Evolutionary conservation across 345 rosid species (phyloP), one percentile per base, ranked within the genome.

Genomic region (Physaria fendleri): DNA sequence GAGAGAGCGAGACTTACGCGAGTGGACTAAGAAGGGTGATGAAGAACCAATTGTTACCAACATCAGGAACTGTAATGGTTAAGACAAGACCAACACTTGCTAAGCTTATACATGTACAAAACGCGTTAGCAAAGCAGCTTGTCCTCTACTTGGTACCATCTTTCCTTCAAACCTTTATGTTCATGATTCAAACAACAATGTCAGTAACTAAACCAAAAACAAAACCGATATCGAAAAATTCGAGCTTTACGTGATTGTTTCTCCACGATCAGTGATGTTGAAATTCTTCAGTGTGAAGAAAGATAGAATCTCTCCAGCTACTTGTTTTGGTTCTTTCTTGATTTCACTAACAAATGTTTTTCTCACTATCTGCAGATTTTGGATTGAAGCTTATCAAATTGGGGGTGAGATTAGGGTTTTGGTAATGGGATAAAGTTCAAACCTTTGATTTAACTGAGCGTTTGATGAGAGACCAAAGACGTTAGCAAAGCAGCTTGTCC

Each of bases 11-110:
- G 68, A 0, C 95, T 84, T 78, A 92, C 98, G 98, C 98, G 38
- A 85, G 65, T 45, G 96, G 98, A 68, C 96, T 85, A 5, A 92
- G 78, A 46, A 62, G 29, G 9, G 79, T 84, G 32, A 92, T 67
- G 82, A 88, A 80, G 78, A 92, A 92, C 98, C 98, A 88, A 56
- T 84, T 92, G 72, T 88, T 92, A 59, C 98, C 98, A 7, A 84
- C 8, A 44, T 85, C 93, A 2, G 96, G 98, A 14, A 77, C 38
- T 23, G 98, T 88, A 34, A 92, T 92, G 14, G 95, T 92, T 3
- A 92, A 74, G 41, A 92, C 98, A 63, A 92, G 93, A 25, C 79
- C 98, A 1, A 92, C 95, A 15, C 98, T 92, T 21, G 93, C 96
- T 34, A 92, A 76, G 82, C 96, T 88, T 68, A 92, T 88, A 81